Evolutionary conservation across 352 stramenopile species (phyloP).

Genomic region (Globisporangium spiculum): DNA sequence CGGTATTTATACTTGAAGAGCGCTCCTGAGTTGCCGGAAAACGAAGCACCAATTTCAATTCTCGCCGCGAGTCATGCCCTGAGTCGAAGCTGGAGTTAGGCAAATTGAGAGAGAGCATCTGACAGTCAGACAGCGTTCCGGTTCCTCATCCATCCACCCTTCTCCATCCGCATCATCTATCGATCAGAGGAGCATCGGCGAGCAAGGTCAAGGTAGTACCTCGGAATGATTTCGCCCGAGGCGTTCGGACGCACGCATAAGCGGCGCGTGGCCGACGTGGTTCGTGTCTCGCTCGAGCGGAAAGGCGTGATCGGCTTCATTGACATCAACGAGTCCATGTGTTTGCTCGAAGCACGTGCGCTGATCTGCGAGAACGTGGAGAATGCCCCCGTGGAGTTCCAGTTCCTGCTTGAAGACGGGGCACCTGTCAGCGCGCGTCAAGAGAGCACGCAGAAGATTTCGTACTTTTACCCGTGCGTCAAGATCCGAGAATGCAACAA

Average conservation of each 20-base stretch:
- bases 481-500: conserved; percentile 53
- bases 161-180: background rate
- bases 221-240: conserved; percentile 59
- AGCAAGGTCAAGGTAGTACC: background rate
- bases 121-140: background rate
- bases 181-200: background rate
- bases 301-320: conserved; percentile 75
- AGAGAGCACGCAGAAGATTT: conserved; percentile 55
- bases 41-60: background rate
- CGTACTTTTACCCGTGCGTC: conserved; percentile 65
- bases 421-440: conserved; percentile 56
- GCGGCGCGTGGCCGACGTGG: conserved; percentile 49
- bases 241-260: conserved; percentile 41
- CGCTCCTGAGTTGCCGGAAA: background rate
- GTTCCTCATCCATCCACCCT: background rate
- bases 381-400: conserved; percentile 56
- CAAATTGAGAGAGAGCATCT: background rate
- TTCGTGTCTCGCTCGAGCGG: conserved; percentile 61
- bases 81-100: background rate
- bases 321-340: conserved; percentile 64
- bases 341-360: conserved; percentile 47
- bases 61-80: background rate
- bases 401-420: conserved; percentile 71
- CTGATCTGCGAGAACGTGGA: conserved; percentile 73
- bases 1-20: background rate